These are phyloP conservation scores for Corinectria fuckeliana DNA, from an alignment of 2,329 filamentous ascomycete species.

Conservation along the genomic window DNA sequence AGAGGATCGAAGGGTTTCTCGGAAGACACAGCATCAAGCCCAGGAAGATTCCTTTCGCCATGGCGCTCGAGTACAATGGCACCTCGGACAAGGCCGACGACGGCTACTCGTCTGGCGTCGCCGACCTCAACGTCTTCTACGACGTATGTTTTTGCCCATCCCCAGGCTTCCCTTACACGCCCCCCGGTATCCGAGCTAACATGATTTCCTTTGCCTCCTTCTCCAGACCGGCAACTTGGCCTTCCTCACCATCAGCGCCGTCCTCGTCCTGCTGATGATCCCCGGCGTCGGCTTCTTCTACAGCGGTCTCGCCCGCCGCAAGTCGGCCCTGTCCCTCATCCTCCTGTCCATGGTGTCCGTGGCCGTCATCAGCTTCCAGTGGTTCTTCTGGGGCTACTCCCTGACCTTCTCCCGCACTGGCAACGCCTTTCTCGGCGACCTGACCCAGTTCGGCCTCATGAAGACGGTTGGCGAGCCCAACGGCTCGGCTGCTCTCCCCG, in stretches of 20 bases:
- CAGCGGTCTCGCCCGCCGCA: slow-evolving; percentile 85
- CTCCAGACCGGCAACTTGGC: slow-evolving; percentile 77
- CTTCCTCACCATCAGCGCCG: slow-evolving; percentile 79
- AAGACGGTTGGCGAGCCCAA: slow-evolving; percentile 79
- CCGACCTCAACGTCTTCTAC: slow-evolving; percentile 86
- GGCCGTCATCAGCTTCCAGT: slow-evolving; percentile 83
- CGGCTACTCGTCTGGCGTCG: slow-evolving; percentile 58
- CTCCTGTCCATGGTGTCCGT: slow-evolving; percentile 85
- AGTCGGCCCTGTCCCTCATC: slow-evolving; percentile 86
- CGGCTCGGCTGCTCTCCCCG: slow-evolving; percentile 74
- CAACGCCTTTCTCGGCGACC: slow-evolving; percentile 77
- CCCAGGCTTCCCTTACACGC: background rate
- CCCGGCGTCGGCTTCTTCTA: slow-evolving; percentile 96
- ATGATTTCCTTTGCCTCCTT: background rate
- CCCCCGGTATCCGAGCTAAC: background rate
- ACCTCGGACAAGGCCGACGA: slow-evolving; percentile 55
- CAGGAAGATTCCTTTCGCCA: slow-evolving; percentile 25
- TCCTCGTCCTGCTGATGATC: slow-evolving; percentile 89
- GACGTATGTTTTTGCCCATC: slow-evolving; percentile 59
- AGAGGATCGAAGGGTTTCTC: slow-evolving; percentile 18
- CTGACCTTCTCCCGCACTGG: slow-evolving; percentile 83
- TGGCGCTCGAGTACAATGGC: slow-evolving; percentile 56
- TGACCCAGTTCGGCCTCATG: slow-evolving; percentile 82
- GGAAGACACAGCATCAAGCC: slow-evolving; percentile 3
- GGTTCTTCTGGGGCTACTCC: slow-evolving; percentile 96